A percentile compares a stretch with the other conserved stretches of the same genome.
These are phyloP conservation scores for Fraxinus quadrangulata DNA, from an alignment of 257 asterid species.

Conservation along the genomic window DNA sequence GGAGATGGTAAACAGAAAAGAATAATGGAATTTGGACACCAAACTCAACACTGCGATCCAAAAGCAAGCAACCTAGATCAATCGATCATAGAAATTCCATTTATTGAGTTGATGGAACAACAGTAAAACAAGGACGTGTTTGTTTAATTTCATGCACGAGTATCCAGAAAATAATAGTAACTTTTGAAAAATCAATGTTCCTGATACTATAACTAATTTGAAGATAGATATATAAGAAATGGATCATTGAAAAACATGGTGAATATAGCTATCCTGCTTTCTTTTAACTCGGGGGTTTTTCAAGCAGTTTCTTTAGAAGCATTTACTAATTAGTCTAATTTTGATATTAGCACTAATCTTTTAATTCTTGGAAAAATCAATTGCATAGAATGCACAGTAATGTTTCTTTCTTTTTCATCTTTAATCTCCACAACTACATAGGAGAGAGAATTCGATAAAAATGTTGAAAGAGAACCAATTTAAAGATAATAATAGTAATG, in stretches of 20 bases:
- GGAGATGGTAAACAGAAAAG: not conserved
- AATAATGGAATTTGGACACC: not conserved
- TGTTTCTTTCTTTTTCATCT: not conserved
- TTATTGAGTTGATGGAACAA: not conserved
- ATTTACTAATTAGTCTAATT: too few relatives aligned
- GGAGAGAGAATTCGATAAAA: not conserved
- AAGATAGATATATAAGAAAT: not conserved
- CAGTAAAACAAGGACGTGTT: not conserved
- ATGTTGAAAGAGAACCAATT: slow-evolving; percentile 2
- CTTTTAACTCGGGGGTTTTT: too few relatives aligned
- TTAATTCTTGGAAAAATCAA: not conserved
- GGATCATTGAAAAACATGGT: too few relatives aligned
- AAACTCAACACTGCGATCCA: not conserved
- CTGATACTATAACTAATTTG: not conserved
- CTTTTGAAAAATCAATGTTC: not conserved
- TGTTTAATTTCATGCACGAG: not conserved
- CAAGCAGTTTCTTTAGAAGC: not conserved
- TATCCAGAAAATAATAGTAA: not conserved
- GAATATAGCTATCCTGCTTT: too few relatives aligned
- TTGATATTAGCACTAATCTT: not conserved
- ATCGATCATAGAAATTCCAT: not conserved
- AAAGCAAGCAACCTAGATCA: not conserved
- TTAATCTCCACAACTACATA: not conserved
- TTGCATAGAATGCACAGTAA: not conserved
- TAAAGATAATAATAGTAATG: not conserved